Evolutionary conservation across 1,284 basidiomycete genomes (phyloP).

Genomic region (Tremellales sp.): DNA sequence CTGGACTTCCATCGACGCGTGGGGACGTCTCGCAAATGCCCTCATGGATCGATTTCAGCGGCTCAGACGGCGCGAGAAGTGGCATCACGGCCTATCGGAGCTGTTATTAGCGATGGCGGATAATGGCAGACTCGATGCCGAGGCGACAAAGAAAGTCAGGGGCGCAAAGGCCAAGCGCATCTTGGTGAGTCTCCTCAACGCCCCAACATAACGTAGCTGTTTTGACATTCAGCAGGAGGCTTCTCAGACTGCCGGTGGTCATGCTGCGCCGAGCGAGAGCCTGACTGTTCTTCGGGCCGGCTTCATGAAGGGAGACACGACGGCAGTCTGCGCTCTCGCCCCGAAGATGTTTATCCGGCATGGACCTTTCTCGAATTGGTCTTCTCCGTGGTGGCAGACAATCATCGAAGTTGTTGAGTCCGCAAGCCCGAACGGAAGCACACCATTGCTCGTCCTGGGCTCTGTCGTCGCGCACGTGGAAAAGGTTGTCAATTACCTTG

Average conservation of each 20-base stretch:
- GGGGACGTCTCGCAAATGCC: conserved; percentile 34
- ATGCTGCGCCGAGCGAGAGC: conserved; percentile 28
- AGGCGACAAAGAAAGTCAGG: conserved; percentile 32
- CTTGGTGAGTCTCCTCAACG: conserved; percentile 12
- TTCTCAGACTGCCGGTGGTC: conserved; percentile 1
- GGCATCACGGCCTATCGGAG: conserved; percentile 23
- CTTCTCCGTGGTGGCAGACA: conserved; percentile 30
- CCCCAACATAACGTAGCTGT: neutral
- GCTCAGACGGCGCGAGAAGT: conserved; percentile 23
- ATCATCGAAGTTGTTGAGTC: conserved; percentile 26
- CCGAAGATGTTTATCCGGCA: conserved; percentile 30
- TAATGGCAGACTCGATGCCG: conserved; percentile 28
- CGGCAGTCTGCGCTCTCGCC: conserved; percentile 17
- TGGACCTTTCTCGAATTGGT: conserved; percentile 32
- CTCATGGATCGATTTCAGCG: conserved; percentile 34
- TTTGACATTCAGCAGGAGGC: neutral
- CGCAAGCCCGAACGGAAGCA: conserved; percentile 10
- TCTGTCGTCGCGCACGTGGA: conserved; percentile 22
- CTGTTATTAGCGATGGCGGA: conserved; percentile 27
- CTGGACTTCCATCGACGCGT: conserved; percentile 46
- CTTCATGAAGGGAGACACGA: conserved; percentile 19
- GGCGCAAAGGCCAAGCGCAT: conserved; percentile 16
- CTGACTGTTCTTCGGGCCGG: conserved; percentile 23
- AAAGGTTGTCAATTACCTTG: conserved; percentile 22
- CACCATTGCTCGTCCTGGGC: conserved; percentile 8